Base-by-base conservation (phyloP, 257 asterid genomes). In the Penstemon barbatus region DNA sequence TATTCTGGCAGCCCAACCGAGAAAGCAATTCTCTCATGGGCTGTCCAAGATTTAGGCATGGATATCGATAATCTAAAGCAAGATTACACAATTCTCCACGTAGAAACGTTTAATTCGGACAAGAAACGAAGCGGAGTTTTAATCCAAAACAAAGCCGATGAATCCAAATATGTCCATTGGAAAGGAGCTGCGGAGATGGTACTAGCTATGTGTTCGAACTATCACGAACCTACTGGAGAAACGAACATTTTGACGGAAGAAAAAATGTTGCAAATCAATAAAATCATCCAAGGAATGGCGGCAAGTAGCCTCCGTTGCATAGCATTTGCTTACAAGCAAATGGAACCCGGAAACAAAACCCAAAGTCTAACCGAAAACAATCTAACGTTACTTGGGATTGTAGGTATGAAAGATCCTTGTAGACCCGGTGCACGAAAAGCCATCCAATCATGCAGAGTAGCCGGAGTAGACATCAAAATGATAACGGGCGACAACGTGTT, bases 111-210 rank as follows among this genome's bases (percentile, higher is more conserved):
- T 72, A 74, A 66, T 37, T 78, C 85, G 0, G 79, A 80, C 66
- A 77, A 70, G 67, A 75, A 79, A 61, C 72, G 75, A 65, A 81
- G 87, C 43, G 78, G 81, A 10, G 80, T 79, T 58, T 53, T 73
- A 72, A 78, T 81, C 8, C 65, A 57, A 69, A 75, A 62, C 68
- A 61, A 74, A 6, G 18, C 52, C 0, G 71, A 62, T 8, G 52
- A 67, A 53, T 39, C 61, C 51, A 39, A 48, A 3, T 74, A 80
- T 62, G 69, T 75, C 57, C 96, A 85, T 40, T 74, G 82, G 83
- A 87, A 81, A 63, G 96, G 91, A 43, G 86, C 84, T 15, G 83
- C 89, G 44, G 90, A 85, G 77, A 75, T 68, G 82, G 81, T 89
- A 25, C 71, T 89, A 38, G 73, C 76, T 59, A 75, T 68, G 78